Evolutionary conservation across 2,329 filamentous ascomycete genomes (phyloP).

Genomic region (Aureobasidium sp.): DNA sequence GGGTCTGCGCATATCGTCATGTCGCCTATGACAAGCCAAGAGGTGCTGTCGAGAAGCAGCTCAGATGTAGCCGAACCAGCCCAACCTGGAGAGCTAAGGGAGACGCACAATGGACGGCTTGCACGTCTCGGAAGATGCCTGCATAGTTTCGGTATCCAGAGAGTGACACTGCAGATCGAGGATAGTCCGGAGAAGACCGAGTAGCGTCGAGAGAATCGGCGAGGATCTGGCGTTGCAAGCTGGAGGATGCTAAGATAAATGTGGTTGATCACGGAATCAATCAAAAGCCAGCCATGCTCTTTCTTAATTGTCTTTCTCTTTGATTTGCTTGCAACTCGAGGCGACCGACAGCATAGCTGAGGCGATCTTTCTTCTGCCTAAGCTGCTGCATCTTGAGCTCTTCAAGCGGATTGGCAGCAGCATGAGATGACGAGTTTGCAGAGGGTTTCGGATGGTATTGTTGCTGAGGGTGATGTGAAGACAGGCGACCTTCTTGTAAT

Average conservation of each 20-base stretch:
- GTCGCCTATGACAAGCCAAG: conserved; percentile 23
- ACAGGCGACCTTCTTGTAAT: conserved; percentile 67
- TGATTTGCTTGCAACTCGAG: conserved; percentile 82
- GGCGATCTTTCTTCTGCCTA: conserved; percentile 72
- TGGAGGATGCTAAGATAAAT: no score
- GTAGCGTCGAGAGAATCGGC: neutral
- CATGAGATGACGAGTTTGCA: neutral
- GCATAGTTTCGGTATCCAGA: conserved; percentile 10
- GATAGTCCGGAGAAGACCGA: neutral
- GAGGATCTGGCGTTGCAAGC: neutral
- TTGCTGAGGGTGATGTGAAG: conserved; percentile 26
- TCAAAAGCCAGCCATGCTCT: conserved; percentile 53
- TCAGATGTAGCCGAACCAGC: neutral
- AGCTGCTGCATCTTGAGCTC: conserved; percentile 58
- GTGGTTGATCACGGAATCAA: neutral
- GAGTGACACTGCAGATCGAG: conserved; percentile 11
- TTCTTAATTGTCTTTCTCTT: conserved; percentile 61
- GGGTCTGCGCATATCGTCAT: conserved; percentile 65
- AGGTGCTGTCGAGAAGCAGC: neutral
- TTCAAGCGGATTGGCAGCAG: conserved; percentile 38
- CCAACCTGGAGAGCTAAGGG: neutral
- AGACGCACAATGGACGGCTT: conserved; percentile 7
- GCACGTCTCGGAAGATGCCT: conserved; percentile 1
- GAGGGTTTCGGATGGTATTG: conserved; percentile 17
- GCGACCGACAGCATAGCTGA: conserved; percentile 80